Evolutionary conservation across 495 filamentous ascomycete genomes (phyloP).

Genomic region (Cladorrhinum samala): DNA sequence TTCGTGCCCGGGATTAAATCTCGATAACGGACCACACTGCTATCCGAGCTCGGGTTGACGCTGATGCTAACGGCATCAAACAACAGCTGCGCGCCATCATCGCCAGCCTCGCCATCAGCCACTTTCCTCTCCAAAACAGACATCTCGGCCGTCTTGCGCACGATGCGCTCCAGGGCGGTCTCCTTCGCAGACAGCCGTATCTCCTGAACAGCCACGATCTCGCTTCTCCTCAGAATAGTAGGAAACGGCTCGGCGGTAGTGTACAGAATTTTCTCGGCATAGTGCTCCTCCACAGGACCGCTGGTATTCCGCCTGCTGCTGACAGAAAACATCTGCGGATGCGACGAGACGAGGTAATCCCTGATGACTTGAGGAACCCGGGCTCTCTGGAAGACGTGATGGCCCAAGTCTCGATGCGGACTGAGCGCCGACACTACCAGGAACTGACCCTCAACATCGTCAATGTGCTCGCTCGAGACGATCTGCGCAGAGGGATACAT

Average conservation of each 20-base stretch:
- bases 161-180: conserved; percentile 85
- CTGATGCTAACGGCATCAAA: conserved; percentile 69
- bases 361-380: conserved; percentile 75
- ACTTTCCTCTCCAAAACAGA: conserved; percentile 64
- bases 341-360: conserved; percentile 74
- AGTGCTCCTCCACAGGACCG: conserved; percentile 62
- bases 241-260: conserved; percentile 83
- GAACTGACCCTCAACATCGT: conserved; percentile 87
- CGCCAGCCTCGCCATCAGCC: conserved; percentile 64
- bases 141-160: conserved; percentile 85
- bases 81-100: conserved; percentile 51
- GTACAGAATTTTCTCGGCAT: conserved; percentile 81
- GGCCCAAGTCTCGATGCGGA: conserved; percentile 71
- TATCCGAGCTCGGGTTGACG: conserved; percentile 59
- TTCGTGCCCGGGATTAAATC: conserved; percentile 54
- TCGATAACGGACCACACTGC: conserved; percentile 70
- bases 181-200: conserved; percentile 67
- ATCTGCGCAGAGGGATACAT: conserved; percentile 86
- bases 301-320: conserved; percentile 61
- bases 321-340: conserved; percentile 66
- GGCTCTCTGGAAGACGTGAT: conserved; percentile 83
- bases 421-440: conserved; percentile 75
- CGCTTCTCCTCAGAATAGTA: conserved; percentile 81
- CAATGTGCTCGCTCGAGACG: conserved; percentile 59
- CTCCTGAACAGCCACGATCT: conserved; percentile 63